phyloP scores from a whole-genome alignment of 306 rosid genomes.

The Prosopis cineraria region DNA sequence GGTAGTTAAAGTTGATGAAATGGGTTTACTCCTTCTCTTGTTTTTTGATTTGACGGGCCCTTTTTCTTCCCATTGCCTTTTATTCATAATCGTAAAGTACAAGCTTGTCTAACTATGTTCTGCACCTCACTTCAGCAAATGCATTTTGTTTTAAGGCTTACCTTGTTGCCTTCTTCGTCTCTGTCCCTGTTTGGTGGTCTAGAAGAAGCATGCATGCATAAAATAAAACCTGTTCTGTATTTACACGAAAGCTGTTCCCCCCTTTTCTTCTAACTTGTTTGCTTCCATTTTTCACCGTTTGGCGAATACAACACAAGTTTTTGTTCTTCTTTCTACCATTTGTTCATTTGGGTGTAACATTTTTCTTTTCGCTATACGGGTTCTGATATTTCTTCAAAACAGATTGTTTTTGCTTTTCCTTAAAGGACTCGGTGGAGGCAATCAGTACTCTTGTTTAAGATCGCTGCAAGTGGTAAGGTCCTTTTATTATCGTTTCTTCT shows the following conservation, averaged over 20 bases:
- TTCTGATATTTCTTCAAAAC: constrained; percentile 32
- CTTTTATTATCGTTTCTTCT: constrained; percentile 19
- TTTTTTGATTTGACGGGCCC: constrained; percentile 14
- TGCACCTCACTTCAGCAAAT: constrained; percentile 6
- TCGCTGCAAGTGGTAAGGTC: constrained; percentile 23
- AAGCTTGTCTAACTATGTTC: constrained; percentile 12
- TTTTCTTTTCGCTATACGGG: neutral
- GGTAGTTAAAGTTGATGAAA: constrained; percentile 51
- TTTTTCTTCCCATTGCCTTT: constrained; percentile 24
- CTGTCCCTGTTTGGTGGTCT: constrained; percentile 37
- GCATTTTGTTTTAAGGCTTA: constrained; percentile 13
- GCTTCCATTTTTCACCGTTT: neutral
- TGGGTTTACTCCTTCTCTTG: constrained; percentile 41
- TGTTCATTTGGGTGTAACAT: neutral
- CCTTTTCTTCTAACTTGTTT: neutral
- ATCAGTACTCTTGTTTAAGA: neutral
- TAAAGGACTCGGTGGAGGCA: constrained; percentile 2
- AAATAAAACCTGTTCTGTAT: constrained; percentile 6
- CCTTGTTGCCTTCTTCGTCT: neutral
- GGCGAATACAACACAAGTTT: neutral
- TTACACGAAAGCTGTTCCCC: neutral
- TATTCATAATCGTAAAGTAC: constrained; percentile 34
- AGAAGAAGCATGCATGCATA: constrained; percentile 16
- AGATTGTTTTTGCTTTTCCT: constrained; percentile 27
- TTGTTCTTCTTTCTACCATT: neutral